Conservation (phyloP, 176 grass and related monocot species). For the Juncus effusus region DNA sequence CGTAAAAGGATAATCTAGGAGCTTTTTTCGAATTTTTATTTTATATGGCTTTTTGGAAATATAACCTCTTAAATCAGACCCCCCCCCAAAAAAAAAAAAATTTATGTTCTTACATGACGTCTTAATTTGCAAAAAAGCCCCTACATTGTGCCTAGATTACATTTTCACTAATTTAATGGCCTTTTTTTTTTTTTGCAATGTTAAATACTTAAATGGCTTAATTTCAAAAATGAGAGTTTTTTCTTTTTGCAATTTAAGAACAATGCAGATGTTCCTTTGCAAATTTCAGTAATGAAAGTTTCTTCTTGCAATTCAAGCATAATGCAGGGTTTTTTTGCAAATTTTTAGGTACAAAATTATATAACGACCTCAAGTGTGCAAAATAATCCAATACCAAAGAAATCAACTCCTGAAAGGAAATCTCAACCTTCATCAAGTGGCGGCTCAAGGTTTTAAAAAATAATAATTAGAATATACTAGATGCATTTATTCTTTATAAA, state of each 20-base stretch:
- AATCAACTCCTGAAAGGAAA: conserved; percentile 56
- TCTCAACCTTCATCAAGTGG: conserved; percentile 53
- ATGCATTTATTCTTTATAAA: not conserved
- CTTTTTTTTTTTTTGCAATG: not conserved
- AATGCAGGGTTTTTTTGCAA: not conserved
- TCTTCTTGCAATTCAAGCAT: too few relatives aligned
- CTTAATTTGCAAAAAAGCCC: not conserved
- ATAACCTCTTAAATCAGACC: too few relatives aligned
- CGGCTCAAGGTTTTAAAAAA: conserved; percentile 64
- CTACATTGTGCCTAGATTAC: too few relatives aligned
- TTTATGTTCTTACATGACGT: too few relatives aligned
- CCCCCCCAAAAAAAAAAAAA: too few relatives aligned
- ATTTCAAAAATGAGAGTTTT: too few relatives aligned
- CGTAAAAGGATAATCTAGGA: not conserved
- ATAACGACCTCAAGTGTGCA: conserved; percentile 36
- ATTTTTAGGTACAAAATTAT: conserved; percentile 39
- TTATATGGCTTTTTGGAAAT: too few relatives aligned
- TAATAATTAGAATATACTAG: not conserved
- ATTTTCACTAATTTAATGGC: not conserved
- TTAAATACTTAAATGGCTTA: too few relatives aligned
- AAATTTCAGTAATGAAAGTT: too few relatives aligned
- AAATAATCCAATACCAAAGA: conserved; percentile 61
- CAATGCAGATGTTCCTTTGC: too few relatives aligned
- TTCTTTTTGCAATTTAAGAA: too few relatives aligned
- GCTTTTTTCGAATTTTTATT: not conserved